These are phyloP conservation scores for Lentinula sp. DNA, from an alignment of 768 basidiomycete genomes.

Conservation along the genomic window DNA sequence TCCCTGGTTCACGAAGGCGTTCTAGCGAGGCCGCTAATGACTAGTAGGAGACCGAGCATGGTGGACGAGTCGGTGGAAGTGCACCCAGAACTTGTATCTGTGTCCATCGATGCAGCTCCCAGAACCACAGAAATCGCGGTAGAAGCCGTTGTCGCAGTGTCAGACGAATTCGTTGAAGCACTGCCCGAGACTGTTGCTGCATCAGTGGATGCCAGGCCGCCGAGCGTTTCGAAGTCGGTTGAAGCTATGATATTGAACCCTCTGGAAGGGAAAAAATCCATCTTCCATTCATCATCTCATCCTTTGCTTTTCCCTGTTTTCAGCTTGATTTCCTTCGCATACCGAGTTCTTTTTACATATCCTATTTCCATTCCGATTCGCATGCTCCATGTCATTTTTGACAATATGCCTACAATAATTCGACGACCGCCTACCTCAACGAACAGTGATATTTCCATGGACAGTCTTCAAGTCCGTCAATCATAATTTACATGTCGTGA, in stretches of 20 bases:
- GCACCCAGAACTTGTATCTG: constrained; percentile 29
- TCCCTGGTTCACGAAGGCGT: constrained; percentile 32
- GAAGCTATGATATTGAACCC: constrained; percentile 20
- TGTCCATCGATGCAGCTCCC: constrained; percentile 51
- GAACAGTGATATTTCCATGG: constrained; percentile 30
- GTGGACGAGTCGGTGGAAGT: constrained; percentile 33
- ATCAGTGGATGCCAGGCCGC: constrained; percentile 17
- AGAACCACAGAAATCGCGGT: constrained; percentile 36
- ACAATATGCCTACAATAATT: constrained; percentile 6
- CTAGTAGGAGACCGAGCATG: constrained; percentile 24
- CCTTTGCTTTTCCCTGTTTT: constrained; percentile 33
- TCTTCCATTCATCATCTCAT: constrained; percentile 13
- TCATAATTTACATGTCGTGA: constrained; percentile 31
- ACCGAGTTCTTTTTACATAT: constrained; percentile 39
- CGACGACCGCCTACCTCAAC: background rate
- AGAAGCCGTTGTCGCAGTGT: constrained; percentile 29
- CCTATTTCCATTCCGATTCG: constrained; percentile 46
- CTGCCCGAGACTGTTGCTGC: background rate
- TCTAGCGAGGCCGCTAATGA: constrained; percentile 30
- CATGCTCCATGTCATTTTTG: constrained; percentile 20
- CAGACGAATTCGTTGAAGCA: constrained; percentile 5
- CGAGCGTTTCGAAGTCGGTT: constrained; percentile 22
- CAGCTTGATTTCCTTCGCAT: constrained; percentile 41
- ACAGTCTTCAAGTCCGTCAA: constrained; percentile 41
- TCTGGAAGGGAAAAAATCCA: constrained; percentile 8